Evolutionary conservation across 2,329 filamentous ascomycete species (phyloP), one percentile per base, ranked within the genome.

Genomic region (Tolypocladium guangdongense): DNA sequence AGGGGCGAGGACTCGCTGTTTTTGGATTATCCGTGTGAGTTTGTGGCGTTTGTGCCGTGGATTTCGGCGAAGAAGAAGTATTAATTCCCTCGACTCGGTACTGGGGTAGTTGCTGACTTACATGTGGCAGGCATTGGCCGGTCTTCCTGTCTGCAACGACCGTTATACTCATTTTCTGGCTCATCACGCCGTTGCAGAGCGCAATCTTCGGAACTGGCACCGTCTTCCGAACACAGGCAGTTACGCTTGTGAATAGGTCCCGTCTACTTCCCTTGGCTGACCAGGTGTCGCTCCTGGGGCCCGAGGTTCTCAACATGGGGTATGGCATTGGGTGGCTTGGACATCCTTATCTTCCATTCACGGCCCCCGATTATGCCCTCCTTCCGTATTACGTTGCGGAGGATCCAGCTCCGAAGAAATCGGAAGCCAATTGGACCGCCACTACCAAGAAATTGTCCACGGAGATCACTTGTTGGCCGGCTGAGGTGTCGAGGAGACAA

Each of bases 161-260:
- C 0, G 73, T 80, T 57, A 64, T 84, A 0, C 46, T 81, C 0
- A 70, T 83, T 0, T 77, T 78, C 3, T 82, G 77, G 76, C 65
- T 73, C 0, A 56, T 84, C 0, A 82, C 80, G 0, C 81, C 81
- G 0, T 58, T 77, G 0, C 78, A 83, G 59, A 74, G 77, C 30
- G 74, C 78, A n/a, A 71, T 83, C 0, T 76, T 84, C 6, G 74
- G 76, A 0, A 69, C 66, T 0, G 60, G 62, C 0, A 60, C 60
- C 0, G 61, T 78, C 0, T 59, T 47, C 0, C 61, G 65, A 2
- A 61, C 56, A 0, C 49, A 59, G 0, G 3, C 30, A 0, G 14
- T 55, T 0, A 22, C 20, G 0, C 54, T 66, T 10, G 4, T 12
- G 0, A 54, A 22, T 0, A 51, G 57, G 1, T 56, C 62, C 0